A percentile compares a stretch with the other conserved stretches of the same genome.
Conservation (phyloP, 179 eudicot species). For the Silene noctiflora region DNA sequence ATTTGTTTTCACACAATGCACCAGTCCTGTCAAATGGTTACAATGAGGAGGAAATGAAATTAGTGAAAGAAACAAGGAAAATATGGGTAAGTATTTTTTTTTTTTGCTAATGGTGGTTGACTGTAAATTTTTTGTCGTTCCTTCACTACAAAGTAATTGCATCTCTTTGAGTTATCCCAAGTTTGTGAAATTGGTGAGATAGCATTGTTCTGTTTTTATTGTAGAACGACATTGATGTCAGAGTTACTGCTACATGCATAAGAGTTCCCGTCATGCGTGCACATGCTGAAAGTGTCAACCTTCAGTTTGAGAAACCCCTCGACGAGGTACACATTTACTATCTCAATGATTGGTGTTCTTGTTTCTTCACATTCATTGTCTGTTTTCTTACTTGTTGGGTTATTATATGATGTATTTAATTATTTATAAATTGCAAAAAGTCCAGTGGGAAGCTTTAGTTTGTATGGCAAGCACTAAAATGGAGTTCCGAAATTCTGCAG, state of each 20-base stretch:
- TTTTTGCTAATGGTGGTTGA: background rate
- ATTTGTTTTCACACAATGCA: slow-evolving; percentile 96
- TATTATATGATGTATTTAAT: no score
- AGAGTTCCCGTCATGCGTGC: slow-evolving; percentile 75
- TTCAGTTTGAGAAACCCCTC: slow-evolving; percentile 84
- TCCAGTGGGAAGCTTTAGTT: background rate
- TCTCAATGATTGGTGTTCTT: background rate
- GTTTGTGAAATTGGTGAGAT: background rate
- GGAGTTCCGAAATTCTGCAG: background rate
- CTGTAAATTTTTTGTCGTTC: background rate
- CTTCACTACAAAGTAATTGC: background rate
- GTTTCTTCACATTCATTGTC: background rate
- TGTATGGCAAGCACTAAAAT: background rate
- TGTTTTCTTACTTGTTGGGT: no score
- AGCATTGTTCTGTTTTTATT: slow-evolving; percentile 16
- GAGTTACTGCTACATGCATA: slow-evolving; percentile 93
- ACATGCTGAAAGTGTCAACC: slow-evolving; percentile 95
- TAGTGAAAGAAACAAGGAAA: slow-evolving; percentile 95
- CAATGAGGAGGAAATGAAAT: slow-evolving; percentile 97
- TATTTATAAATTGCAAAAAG: background rate
- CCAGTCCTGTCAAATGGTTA: slow-evolving; percentile 84
- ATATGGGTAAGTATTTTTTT: slow-evolving; percentile 65
- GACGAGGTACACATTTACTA: slow-evolving; percentile 64
- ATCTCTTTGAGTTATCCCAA: slow-evolving; percentile 10
- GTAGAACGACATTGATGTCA: slow-evolving; percentile 65